Percentiles rank a stretch among this genome's conserved stretches.
Evolutionary conservation across 805 yeast genomes (phyloP).

Genomic region (Metschnikowia peoriensis): DNA sequence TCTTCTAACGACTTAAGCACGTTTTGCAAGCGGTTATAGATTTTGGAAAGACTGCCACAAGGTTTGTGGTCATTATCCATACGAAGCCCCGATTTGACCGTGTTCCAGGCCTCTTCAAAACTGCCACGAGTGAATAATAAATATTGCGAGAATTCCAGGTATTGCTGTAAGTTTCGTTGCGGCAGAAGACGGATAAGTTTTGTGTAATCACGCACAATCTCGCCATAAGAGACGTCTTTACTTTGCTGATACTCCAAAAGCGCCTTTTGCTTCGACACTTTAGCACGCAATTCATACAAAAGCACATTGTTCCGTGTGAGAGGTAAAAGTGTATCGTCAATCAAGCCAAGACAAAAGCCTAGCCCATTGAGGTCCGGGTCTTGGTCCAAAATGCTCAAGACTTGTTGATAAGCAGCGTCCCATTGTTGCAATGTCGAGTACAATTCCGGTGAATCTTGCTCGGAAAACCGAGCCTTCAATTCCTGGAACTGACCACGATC

Average conservation of each 20-base stretch:
- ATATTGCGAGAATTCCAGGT: conserved; percentile 27
- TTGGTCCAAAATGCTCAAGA: conserved; percentile 13
- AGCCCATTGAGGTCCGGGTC: conserved; percentile 1
- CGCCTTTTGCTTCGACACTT: conserved; percentile 20
- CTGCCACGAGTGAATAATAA: conserved; percentile 50
- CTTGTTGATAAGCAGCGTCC: conserved; percentile 15
- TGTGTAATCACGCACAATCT: conserved; percentile 21
- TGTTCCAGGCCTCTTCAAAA: conserved; percentile 49
- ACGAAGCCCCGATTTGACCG: conserved; percentile 66
- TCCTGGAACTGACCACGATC: conserved; percentile 52
- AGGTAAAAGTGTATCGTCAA: conserved; percentile 14
- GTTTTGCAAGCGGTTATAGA: conserved; percentile 46
- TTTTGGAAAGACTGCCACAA: conserved; percentile 57
- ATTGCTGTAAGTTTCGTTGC: conserved; percentile 23
- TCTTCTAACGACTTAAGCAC: conserved; percentile 41
- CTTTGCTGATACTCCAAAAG: background rate
- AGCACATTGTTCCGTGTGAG: conserved; percentile 45
- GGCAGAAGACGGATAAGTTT: conserved; percentile 30
- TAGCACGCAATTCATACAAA: conserved; percentile 31
- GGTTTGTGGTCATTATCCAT: conserved; percentile 68
- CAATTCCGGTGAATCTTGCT: conserved; percentile 10
- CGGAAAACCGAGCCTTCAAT: conserved; percentile 13
- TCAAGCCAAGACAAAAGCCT: background rate
- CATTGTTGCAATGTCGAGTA: conserved; percentile 20
- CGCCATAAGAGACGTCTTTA: conserved; percentile 1